These are phyloP conservation scores for Pleoardoris graminearum DNA, from an alignment of 2,329 filamentous ascomycete species.

Conservation along the genomic window DNA sequence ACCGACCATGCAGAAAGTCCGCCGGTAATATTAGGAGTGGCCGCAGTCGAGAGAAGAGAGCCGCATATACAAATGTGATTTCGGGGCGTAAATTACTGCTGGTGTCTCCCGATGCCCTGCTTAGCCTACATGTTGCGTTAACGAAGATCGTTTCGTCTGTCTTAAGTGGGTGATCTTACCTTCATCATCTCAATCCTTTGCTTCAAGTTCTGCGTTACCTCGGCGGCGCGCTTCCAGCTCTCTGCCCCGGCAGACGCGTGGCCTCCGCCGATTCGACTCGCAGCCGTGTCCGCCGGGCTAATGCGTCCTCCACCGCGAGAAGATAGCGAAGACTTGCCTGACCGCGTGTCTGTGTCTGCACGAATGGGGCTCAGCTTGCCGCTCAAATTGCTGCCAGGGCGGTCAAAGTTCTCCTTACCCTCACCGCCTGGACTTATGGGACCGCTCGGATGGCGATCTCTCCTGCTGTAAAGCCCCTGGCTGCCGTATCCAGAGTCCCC, in stretches of 20 bases:
- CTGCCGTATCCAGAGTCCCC: conserved; percentile 39
- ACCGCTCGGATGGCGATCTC: conserved; percentile 34
- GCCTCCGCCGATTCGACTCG: conserved; percentile 25
- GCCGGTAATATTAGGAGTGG: neutral
- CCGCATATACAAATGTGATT: conserved; percentile 2
- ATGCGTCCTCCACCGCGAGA: conserved; percentile 39
- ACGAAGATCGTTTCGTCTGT: neutral
- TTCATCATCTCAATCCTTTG: conserved; percentile 99
- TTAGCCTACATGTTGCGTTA: conserved; percentile 38
- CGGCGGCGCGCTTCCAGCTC: conserved; percentile 95
- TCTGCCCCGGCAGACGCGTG: conserved; percentile 57
- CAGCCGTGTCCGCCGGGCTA: conserved; percentile 35
- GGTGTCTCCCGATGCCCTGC: conserved; percentile 42
- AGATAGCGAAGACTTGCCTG: conserved; percentile 36
- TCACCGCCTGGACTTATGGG: conserved; percentile 44
- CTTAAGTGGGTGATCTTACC: conserved; percentile 48
- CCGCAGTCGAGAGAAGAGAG: neutral
- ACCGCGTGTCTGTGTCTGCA: conserved; percentile 39
- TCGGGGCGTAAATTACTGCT: conserved; percentile 18
- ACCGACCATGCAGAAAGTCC: neutral
- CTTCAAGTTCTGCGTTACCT: conserved; percentile 97
- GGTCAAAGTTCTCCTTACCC: conserved; percentile 55
- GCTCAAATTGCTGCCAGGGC: conserved; percentile 40
- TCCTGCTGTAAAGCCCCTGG: conserved; percentile 47
- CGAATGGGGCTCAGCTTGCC: conserved; percentile 47